These are phyloP conservation scores for Albizia julibrissin DNA, from an alignment of 306 rosid genomes.

Conservation along the genomic window DNA sequence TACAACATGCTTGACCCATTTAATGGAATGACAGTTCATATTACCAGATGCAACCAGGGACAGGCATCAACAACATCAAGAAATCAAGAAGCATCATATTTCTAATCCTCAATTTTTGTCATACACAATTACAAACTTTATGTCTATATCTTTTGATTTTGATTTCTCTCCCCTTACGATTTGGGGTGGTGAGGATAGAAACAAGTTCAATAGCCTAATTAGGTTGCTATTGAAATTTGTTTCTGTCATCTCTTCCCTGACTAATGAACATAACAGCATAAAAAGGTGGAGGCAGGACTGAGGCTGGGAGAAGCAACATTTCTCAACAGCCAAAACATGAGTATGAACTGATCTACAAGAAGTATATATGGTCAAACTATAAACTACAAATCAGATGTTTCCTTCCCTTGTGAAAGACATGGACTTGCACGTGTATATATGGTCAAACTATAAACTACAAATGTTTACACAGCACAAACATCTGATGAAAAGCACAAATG, in stretches of 20 bases:
- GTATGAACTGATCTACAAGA: background rate
- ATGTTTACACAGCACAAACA: background rate
- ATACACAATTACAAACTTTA: background rate
- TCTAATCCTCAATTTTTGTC: background rate
- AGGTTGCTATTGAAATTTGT: background rate
- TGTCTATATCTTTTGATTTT: constrained; percentile 2
- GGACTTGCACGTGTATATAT: background rate
- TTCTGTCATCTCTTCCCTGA: background rate
- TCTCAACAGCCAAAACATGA: background rate
- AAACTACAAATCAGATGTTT: background rate
- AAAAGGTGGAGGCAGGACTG: background rate
- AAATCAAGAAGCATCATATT: background rate
- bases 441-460: background rate
- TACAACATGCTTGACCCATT: background rate
- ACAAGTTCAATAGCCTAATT: background rate
- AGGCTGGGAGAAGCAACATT: background rate
- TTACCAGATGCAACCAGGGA: constrained; percentile 7
- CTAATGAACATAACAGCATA: background rate
- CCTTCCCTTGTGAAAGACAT: background rate
- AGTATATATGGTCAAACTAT: background rate
- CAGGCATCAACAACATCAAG: background rate
- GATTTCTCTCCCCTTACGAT: background rate
- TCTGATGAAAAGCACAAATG: background rate
- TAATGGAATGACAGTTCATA: constrained; percentile 16
- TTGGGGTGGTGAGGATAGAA: background rate